Evolutionary conservation across 371 early-diverging fungal genomes (phyloP).

Genomic region (Mucor saturninus): DNA sequence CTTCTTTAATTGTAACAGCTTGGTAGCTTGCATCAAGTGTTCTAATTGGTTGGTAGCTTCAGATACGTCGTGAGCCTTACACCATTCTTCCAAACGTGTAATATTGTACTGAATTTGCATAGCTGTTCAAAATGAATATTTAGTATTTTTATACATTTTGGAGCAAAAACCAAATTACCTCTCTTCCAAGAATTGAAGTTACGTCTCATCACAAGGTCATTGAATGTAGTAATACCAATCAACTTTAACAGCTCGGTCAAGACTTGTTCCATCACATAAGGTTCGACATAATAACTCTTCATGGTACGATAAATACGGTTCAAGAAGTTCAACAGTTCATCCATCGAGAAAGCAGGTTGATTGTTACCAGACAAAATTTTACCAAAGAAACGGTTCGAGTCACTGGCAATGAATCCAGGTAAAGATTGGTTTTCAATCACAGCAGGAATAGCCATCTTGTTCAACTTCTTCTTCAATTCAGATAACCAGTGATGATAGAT

Average conservation of each 20-base stretch:
- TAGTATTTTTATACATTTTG: neutral
- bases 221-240: constrained; percentile 92
- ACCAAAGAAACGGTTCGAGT: constrained; percentile 85
- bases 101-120: constrained; percentile 99
- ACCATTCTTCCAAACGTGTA: constrained; percentile 96
- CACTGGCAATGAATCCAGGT: constrained; percentile 89
- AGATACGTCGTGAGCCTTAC: constrained; percentile 88
- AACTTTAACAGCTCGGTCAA: constrained; percentile 88
- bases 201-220: constrained; percentile 91
- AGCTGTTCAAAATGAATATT: constrained; percentile 21
- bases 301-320: constrained; percentile 90
- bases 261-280: constrained; percentile 78
- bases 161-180: constrained; percentile 36
- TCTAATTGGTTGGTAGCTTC: constrained; percentile 91
- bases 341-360: constrained; percentile 84
- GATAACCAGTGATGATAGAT: constrained; percentile 87
- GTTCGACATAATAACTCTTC: constrained; percentile 94
- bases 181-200: constrained; percentile 91
- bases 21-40: constrained; percentile 93
- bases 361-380: constrained; percentile 75
- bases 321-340: constrained; percentile 90
- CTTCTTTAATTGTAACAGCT: constrained; percentile 94
- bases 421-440: constrained; percentile 92
- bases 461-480: constrained; percentile 90
- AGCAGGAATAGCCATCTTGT: constrained; percentile 93